A percentile compares a stretch with the other conserved stretches of the same genome.
Conservation (phyloP, 805 yeast genomes). For the Maudiozyma serrabonitensis region DNA sequence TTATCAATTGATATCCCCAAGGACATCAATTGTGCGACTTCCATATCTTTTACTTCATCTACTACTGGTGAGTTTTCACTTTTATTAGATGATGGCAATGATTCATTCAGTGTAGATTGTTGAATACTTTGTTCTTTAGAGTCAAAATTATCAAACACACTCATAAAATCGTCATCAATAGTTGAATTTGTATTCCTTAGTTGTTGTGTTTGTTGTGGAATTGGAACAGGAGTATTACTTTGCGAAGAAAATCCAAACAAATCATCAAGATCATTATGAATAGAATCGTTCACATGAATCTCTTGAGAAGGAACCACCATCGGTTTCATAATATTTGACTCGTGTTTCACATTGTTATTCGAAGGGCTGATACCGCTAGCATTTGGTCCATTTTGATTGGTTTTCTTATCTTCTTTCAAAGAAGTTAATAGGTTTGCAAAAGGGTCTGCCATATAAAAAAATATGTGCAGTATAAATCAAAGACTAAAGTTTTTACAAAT, state of each 20-base stretch:
- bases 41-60: slow-evolving; percentile 29
- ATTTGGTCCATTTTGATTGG: too few species aligned
- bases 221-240: neutral
- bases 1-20: slow-evolving; percentile 18
- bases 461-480: too few species aligned
- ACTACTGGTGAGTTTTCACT: slow-evolving; percentile 12
- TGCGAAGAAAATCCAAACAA: slow-evolving; percentile 9
- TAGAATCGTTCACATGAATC: neutral
- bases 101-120: neutral
- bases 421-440: slow-evolving; percentile 36
- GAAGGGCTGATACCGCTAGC: too few species aligned
- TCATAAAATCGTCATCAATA: slow-evolving; percentile 14
- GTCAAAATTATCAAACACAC: slow-evolving; percentile 16
- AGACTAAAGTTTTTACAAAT: too few species aligned
- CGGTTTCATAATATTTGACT: neutral
- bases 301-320: neutral
- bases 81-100: neutral
- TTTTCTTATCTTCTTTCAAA: slow-evolving; percentile 13
- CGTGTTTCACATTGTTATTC: neutral
- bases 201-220: neutral
- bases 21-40: slow-evolving; percentile 28
- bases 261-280: slow-evolving; percentile 17
- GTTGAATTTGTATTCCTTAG: too few species aligned
- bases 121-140: neutral
- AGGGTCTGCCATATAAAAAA: slow-evolving; percentile 26